Percentiles rank a stretch among this genome's conserved stretches.
Evolutionary conservation across 257 asterid species (phyloP).

Genomic region (Verbascum thapsus): DNA sequence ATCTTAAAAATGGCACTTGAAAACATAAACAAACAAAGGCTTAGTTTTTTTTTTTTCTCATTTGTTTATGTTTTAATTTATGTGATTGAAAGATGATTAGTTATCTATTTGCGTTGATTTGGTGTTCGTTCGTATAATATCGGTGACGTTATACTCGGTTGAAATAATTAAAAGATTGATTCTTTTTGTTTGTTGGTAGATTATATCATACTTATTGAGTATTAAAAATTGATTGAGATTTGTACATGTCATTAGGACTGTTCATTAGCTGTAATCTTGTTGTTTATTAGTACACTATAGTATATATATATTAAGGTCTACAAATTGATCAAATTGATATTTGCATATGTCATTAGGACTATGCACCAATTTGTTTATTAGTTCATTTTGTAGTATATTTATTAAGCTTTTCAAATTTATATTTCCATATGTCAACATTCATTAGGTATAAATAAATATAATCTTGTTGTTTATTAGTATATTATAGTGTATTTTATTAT

Average conservation of each 20-base stretch:
- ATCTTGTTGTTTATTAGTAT: background rate
- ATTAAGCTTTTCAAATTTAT: constrained; percentile 25
- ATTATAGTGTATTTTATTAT: constrained; percentile 8
- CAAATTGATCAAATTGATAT: constrained; percentile 25
- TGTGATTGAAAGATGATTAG: background rate
- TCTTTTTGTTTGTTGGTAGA: background rate
- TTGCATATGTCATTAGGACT: constrained; percentile 26
- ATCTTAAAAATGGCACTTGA: too few species aligned
- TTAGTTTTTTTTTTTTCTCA: background rate
- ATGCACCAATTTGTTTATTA: background rate
- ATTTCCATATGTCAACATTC: constrained; percentile 30
- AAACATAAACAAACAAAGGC: too few species aligned
- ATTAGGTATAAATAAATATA: background rate
- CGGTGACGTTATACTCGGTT: too few species aligned
- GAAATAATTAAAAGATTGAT: too few species aligned
- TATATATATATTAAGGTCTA: constrained; percentile 16
- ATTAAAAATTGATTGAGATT: background rate
- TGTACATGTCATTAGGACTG: background rate
- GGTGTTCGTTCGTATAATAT: background rate
- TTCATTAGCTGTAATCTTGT: background rate
- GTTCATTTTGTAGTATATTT: background rate
- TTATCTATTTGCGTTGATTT: background rate
- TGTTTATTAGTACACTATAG: background rate
- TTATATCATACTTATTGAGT: background rate
- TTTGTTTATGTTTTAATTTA: background rate